Percentiles rank a stretch among this genome's conserved stretches.
These are phyloP conservation scores for Ustilago esculenta DNA, from an alignment of 1,284 basidiomycete species.

Conservation along the genomic window DNA sequence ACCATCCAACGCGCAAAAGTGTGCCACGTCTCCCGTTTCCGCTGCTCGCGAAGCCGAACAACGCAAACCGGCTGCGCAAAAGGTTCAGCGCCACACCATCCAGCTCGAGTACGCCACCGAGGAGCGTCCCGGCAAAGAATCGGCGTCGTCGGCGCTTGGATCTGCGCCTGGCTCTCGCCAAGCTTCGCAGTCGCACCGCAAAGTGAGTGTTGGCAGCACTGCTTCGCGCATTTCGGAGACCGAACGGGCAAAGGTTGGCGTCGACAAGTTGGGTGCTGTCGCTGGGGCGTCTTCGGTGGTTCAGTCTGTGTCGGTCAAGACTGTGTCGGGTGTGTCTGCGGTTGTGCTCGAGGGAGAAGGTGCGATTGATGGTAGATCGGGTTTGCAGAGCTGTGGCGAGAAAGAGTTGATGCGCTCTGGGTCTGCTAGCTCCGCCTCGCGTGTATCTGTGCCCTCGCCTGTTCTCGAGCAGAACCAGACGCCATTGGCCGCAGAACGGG, in stretches of 20 bases:
- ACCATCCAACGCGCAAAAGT: too few species aligned
- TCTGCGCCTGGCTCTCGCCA: slow-evolving; percentile 30
- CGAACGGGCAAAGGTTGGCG: slow-evolving; percentile 28
- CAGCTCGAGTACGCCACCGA: slow-evolving; percentile 61
- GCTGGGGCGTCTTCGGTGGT: slow-evolving; percentile 32
- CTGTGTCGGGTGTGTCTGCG: slow-evolving; percentile 18
- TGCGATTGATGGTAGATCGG: slow-evolving; percentile 17
- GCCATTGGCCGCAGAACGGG: neutral
- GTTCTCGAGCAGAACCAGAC: slow-evolving; percentile 31
- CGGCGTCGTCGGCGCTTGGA: slow-evolving; percentile 6
- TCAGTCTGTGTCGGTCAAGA: slow-evolving; percentile 22
- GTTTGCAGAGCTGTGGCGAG: slow-evolving; percentile 2
- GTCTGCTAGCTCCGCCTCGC: slow-evolving; percentile 33
- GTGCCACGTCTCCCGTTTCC: neutral
- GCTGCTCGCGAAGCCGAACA: slow-evolving; percentile 15
- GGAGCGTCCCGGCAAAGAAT: slow-evolving; percentile 33
- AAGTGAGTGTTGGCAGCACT: slow-evolving; percentile 35
- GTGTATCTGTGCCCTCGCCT: slow-evolving; percentile 35
- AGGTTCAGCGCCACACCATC: slow-evolving; percentile 61
- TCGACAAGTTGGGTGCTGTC: slow-evolving; percentile 41
- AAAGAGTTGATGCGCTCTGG: slow-evolving; percentile 41
- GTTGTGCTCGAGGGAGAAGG: slow-evolving; percentile 36
- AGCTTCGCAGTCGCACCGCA: slow-evolving; percentile 26
- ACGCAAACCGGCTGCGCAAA: slow-evolving; percentile 44
- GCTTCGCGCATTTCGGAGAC: slow-evolving; percentile 12